Conservation (phyloP, 495 filamentous ascomycete species). For the Aspergillus homomorphus region DNA sequence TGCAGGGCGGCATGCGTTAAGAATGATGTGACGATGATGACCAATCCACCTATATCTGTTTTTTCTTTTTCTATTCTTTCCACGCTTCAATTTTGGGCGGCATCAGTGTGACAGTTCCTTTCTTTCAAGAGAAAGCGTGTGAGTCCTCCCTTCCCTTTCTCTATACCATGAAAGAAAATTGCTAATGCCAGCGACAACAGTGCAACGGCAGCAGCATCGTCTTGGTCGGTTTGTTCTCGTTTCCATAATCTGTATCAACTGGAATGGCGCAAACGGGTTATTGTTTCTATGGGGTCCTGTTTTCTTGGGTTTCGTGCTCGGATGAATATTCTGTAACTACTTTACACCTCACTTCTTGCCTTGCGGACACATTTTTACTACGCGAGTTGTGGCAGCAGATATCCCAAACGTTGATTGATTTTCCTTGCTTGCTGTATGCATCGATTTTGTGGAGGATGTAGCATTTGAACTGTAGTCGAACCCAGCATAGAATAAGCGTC, state of each 20-base stretch:
- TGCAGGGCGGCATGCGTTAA: conserved; percentile 45
- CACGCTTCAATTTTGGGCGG: neutral
- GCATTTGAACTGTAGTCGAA: neutral
- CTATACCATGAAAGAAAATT: neutral
- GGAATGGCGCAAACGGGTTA: neutral
- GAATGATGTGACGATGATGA: conserved; percentile 1
- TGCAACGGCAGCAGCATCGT: too few species aligned
- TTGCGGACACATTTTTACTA: neutral
- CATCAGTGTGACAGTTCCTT: neutral
- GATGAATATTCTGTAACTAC: neutral
- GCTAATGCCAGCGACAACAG: neutral
- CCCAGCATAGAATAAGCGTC: neutral
- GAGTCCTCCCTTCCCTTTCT: neutral
- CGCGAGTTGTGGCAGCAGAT: conserved; percentile 2
- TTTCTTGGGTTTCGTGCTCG: neutral
- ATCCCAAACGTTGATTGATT: neutral
- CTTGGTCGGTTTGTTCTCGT: neutral
- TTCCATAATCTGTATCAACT: neutral
- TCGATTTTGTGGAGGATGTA: neutral
- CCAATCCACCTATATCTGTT: neutral
- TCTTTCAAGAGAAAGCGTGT: neutral
- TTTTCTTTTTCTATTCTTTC: neutral
- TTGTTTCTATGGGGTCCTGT: neutral
- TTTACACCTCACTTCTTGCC: neutral
- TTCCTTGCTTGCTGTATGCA: neutral